Evolutionary conservation across 2,329 filamentous ascomycete species (phyloP), one percentile per base, ranked within the genome.

Genomic region (Parastagonospora nodorum): DNA sequence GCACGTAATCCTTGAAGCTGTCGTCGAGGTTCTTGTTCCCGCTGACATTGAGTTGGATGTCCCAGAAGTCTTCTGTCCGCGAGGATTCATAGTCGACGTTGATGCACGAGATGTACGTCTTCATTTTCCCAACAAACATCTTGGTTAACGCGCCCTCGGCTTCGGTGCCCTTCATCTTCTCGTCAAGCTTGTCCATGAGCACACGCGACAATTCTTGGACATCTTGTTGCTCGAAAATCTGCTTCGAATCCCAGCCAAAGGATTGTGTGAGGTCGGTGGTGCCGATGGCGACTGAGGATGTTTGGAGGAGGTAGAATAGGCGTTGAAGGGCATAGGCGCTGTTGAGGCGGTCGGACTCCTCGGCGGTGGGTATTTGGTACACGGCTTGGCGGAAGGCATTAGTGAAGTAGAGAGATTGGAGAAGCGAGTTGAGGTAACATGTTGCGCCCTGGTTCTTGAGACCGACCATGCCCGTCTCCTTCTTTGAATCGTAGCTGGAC

Each of bases 221-320:
- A 75, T 99, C 94, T 74, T 99, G 94, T 72, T 99, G 94, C 76
- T 97, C 93, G 64, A 99, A 99, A 45, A 97, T 96, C 69, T 99
- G 93, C 58, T 92, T 86, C 2, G 93, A 96, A 67, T 99, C 93
- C 94, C 94, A 99, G 19, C 94, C 94, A 72, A 99, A 99, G 0
- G 94, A 97, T 61, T 91, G 90, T 6, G 94, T 99, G 33, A 99
- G 83, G 69, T 99, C 94, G 44, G 88, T 92, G 1, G 94, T 99
- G 33, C 90, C 85, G 2, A 99, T 93, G 1, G 95, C 90, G 31
- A 81, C 78, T 44, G 87, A 86, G 33, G 88, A 93, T 10, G 92
- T 96, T 73, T 99, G 94, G 15, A 99, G 81, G 61, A 92, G 90
- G 69, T 97, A 97, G 75, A 99, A 99, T 12, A 99, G 81, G 57